Base-by-base conservation (phyloP, 176 grass and related monocot species). In the Aegilops speltoides region DNA sequence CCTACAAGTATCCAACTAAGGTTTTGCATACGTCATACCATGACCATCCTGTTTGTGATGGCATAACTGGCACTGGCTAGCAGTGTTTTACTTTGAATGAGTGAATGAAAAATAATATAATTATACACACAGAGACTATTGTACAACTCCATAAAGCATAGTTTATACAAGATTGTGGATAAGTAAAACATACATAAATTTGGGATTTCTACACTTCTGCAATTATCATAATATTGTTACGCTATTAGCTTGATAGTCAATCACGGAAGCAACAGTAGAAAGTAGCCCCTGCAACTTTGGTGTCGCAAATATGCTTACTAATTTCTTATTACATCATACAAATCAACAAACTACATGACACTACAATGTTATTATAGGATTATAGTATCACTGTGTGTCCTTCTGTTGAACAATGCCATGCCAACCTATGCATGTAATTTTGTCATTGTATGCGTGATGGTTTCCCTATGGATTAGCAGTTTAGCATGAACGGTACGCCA, bases 91-190 rank as follows among this genome's bases (percentile, higher is more conserved):
- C 16, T 74, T 4, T 68, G 24, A 79, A 48, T 80, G 65, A 56
- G 36, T 38, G 45, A 80, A 68, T 37, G 45, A 76, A 68, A 68
- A 57, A 73, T 68, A 34, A 52, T 91, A 37, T 71, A 65, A 56
- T 60, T 87, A 16, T 52, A n/a, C 37, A 31, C 57, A 68, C 0
- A 68, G 22, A 52, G 63, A 37, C 65, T 14, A 36, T 24, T 33
- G 6, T 31, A 79, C 3, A 74, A 87, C 13, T 25, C 38, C 67
- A 66, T 33, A 76, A 87, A 67, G 12, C 38, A 46, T 84, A 50
- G 45, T 8, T 36, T 40, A 79, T 68, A 84, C 20, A 59, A 61
- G 48, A 56, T 48, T 77, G 61, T n/a, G 59, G 28, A 54, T 66
- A 82, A 78, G 22, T 45, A 32, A 48, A 31, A 56, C 33, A 31